Evolutionary conservation across 257 asterid genomes (phyloP).

Genomic region (Echium plantagineum): DNA sequence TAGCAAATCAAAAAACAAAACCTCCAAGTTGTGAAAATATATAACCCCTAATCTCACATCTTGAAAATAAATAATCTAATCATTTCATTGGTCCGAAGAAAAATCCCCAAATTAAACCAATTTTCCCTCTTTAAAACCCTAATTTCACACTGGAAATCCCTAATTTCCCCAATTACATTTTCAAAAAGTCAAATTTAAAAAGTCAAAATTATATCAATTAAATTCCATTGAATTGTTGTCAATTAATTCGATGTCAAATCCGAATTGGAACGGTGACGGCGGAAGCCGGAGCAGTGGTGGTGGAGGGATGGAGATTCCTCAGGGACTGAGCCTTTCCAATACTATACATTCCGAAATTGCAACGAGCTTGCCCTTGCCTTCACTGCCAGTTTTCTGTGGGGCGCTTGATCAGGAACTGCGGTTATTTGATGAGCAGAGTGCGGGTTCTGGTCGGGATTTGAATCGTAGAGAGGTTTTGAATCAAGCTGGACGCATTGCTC

Average conservation of each 20-base stretch:
- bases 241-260: slow-evolving; percentile 33
- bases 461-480: slow-evolving; percentile 34
- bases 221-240: too few relatives aligned
- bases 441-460: slow-evolving; percentile 28
- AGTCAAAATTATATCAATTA: too few relatives aligned
- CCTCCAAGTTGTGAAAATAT: too few relatives aligned
- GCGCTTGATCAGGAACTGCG: slow-evolving; percentile 70
- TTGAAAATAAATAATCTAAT: too few relatives aligned
- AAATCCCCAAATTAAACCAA: too few relatives aligned
- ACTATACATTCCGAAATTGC: slow-evolving; percentile 84
- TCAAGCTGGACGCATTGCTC: slow-evolving; percentile 56
- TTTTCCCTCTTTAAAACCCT: too few relatives aligned
- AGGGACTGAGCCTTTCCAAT: slow-evolving; percentile 70
- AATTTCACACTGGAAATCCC: too few relatives aligned
- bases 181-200: too few relatives aligned
- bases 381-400: slow-evolving; percentile 92
- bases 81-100: too few relatives aligned
- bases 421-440: slow-evolving; percentile 39
- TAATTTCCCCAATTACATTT: too few relatives aligned
- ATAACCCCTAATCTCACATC: too few relatives aligned
- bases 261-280: slow-evolving; percentile 14
- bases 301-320: slow-evolving; percentile 27
- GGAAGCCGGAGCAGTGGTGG: slow-evolving; percentile 1
- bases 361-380: slow-evolving; percentile 76
- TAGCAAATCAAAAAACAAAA: too few relatives aligned